These are phyloP conservation scores for Fomitopsis pulvina DNA, from an alignment of 768 basidiomycete genomes.

Conservation along the genomic window DNA sequence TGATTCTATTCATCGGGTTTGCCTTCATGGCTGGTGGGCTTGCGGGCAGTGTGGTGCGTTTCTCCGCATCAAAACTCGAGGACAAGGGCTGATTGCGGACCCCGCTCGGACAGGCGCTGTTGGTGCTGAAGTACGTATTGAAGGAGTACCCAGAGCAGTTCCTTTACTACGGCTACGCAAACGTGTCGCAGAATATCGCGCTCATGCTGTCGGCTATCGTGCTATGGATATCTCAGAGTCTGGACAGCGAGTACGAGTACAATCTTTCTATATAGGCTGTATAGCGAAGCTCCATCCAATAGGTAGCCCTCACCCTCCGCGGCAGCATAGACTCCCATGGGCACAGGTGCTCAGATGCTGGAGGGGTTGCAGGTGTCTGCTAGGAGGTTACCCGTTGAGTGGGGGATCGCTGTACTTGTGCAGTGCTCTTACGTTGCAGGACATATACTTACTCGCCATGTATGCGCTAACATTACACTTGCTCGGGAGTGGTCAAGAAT, in stretches of 20 bases:
- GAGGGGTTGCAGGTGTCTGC: too few relatives aligned
- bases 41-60: constrained; percentile 91
- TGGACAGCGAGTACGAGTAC: constrained; percentile 88
- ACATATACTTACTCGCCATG: too few relatives aligned
- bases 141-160: constrained; percentile 66
- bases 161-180: constrained; percentile 89
- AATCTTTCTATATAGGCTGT: constrained; percentile 51
- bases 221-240: constrained; percentile 88
- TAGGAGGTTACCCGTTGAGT: too few relatives aligned
- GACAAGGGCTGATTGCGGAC: background rate
- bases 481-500: too few relatives aligned
- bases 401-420: too few relatives aligned
- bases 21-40: constrained; percentile 96
- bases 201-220: constrained; percentile 83
- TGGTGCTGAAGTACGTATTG: constrained; percentile 88
- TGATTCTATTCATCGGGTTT: constrained; percentile 92
- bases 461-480: too few relatives aligned
- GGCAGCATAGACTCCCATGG: too few relatives aligned
- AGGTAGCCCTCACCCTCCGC: too few relatives aligned
- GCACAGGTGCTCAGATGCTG: too few relatives aligned
- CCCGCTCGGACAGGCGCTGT: constrained; percentile 51
- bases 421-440: too few relatives aligned
- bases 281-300: too few relatives aligned
- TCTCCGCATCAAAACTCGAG: background rate
- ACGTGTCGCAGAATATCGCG: constrained; percentile 88